Evolutionary conservation across 2,329 filamentous ascomycete species (phyloP).

Genomic region (Cercospora citrullina): DNA sequence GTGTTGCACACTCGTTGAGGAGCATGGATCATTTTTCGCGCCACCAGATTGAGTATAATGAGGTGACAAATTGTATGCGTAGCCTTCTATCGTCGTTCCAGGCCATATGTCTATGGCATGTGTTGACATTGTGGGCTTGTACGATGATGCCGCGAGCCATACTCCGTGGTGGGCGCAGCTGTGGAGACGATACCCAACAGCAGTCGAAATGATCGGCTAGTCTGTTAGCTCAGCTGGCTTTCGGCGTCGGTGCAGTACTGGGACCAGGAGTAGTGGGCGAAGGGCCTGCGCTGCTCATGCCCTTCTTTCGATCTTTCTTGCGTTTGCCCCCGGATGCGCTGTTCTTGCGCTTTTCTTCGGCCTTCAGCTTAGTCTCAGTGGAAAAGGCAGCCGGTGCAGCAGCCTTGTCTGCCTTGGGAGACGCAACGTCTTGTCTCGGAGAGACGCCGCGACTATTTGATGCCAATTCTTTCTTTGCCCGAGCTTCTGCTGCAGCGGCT

Average conservation of each 20-base stretch:
- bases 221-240: neutral
- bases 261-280: slow-evolving; percentile 27
- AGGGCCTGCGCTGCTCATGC: slow-evolving; percentile 22
- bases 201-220: neutral
- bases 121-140: neutral
- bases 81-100: too few relatives aligned
- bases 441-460: slow-evolving; percentile 18
- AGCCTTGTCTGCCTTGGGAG: slow-evolving; percentile 15
- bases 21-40: too few relatives aligned
- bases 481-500: slow-evolving; percentile 32
- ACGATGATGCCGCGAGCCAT: neutral
- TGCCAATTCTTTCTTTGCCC: slow-evolving; percentile 22
- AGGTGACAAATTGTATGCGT: too few relatives aligned
- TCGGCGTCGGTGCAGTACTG: slow-evolving; percentile 14
- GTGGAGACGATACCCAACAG: neutral
- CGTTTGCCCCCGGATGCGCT: slow-evolving; percentile 19
- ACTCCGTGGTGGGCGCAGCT: neutral
- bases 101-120: too few relatives aligned
- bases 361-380: slow-evolving; percentile 23
- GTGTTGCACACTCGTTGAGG: too few relatives aligned
- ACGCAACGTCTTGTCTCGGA: slow-evolving; percentile 9
- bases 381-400: slow-evolving; percentile 24
- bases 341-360: slow-evolving; percentile 23
- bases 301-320: slow-evolving; percentile 28
- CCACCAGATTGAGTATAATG: too few relatives aligned